phyloP scores from a whole-genome alignment of 192 early-diverging fungal species.

The Gonapodya prolifera region DNA sequence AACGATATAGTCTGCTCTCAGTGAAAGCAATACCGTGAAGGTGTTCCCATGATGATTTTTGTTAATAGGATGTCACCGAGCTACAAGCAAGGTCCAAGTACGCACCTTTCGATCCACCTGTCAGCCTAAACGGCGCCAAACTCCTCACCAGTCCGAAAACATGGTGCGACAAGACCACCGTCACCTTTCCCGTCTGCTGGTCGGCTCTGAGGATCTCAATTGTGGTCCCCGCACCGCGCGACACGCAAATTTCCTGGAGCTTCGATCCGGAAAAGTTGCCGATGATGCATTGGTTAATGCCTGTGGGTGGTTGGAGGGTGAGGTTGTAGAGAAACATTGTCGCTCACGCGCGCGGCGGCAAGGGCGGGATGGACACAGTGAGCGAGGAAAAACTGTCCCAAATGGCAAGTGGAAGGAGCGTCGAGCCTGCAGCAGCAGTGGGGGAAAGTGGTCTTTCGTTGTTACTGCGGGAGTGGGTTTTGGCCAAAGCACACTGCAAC shows the following conservation, averaged over 20 bases:
- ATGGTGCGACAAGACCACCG: constrained; percentile 54
- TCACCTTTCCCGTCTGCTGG: constrained; percentile 64
- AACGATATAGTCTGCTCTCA: constrained; percentile 67
- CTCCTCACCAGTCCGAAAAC: constrained; percentile 80
- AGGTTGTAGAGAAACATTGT: constrained; percentile 80
- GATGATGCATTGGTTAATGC: constrained; percentile 60
- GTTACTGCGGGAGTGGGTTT: too few relatives aligned
- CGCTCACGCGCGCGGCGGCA: too few relatives aligned
- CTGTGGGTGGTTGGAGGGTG: constrained; percentile 69
- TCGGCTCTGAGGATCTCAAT: constrained; percentile 77
- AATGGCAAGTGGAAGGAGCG: too few relatives aligned
- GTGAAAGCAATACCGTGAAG: not conserved
- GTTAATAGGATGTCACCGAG: not conserved
- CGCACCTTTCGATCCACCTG: constrained; percentile 76
- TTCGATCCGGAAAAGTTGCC: constrained; percentile 91
- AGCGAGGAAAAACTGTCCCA: too few relatives aligned
- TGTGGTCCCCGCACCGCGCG: constrained; percentile 36
- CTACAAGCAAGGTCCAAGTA: not conserved
- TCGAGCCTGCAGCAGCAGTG: too few relatives aligned
- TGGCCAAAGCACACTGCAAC: too few relatives aligned
- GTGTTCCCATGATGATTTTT: not conserved
- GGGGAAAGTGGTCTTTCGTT: too few relatives aligned
- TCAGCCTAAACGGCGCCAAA: constrained; percentile 70
- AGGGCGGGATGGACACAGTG: too few relatives aligned
- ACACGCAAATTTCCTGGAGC: constrained; percentile 78